Base-by-base conservation (phyloP, 192 early-diverging fungal genomes). In the Phycomyces nitens region DNA sequence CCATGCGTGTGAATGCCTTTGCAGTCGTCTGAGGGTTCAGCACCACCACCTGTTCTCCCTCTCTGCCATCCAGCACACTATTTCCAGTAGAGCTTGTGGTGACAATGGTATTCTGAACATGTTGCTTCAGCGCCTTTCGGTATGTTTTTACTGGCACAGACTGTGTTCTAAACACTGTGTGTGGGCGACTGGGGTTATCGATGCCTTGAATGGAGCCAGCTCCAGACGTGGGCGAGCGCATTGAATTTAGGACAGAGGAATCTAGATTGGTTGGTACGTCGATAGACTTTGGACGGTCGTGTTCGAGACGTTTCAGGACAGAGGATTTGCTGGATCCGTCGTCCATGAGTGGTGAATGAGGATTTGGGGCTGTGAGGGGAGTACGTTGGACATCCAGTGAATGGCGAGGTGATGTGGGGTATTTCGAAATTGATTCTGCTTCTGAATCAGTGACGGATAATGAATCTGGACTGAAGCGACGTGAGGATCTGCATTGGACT, bases 361-460 rank as follows among this genome's bases (percentile, higher is more conserved):
- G 29, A 7, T 34, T 34, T 34, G 29, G 29, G 29, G 7, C 29
- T 5, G 29, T 34, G 29, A 34, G 29, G 7, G 29, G 29, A 34
- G 29, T 34, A 34, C 53, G 64, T 40, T 50, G 23, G 26, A 26
- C 44, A 21, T 66, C 65, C 7, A 62, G 26, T 0, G 64, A 60
- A 15, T 50, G 41, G 11, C 65, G 53, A 1, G 58, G 64, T 29
- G 70, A 70, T 26, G 54, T 63, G 7, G 62, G 56, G 34, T 66
- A 53, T 29, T 66, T 60, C 1, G 57, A 54, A 47, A 72, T 22
- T 15, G 60, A 62, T 43, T 69, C 67, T 21, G 60, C 59, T 34
- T 72, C 70, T 34, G 70, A 72, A 41, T 72, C 70, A 11, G 70
- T 72, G 0, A 72, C 65, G 18, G 65, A 62, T 10, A 66, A 42